Base-by-base conservation (phyloP, 2,329 filamentous ascomycete species). In the Atkinsonella texensis region DNA sequence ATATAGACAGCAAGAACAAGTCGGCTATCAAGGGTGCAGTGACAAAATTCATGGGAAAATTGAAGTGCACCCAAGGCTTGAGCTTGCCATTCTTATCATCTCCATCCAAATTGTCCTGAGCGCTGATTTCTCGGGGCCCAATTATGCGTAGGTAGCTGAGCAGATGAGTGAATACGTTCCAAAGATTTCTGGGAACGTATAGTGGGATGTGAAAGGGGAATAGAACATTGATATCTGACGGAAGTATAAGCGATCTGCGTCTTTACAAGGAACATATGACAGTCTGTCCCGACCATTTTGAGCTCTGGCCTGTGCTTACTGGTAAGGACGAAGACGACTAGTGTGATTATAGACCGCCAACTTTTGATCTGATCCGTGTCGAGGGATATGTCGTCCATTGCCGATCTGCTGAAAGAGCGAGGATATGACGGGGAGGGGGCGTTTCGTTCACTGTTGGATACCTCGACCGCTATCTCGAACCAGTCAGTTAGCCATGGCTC, bases 21-120 rank as follows among this genome's bases (percentile, higher is more conserved):
- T 86, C 83, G 1, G 82, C 84, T 52, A 87, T 77, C 15, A 88
- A 65, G 0, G 85, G 85, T 1, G 83, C 82, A 0, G 84, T 88
- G 44, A 87, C 70, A 56, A 86, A 83, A 62, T 87, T 85, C 68
- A 88, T 70, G 6, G 83, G 83, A 40, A 87, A 79, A 3, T 67
- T 62, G 38, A 83, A 63, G 17, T 71, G 70, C 7, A 79, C 71
- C 51, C 77, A 79, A 1, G 60, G 49, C 49, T 67, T 65, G 39
- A 54, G 46, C 52, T 65, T 61, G 53, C 61, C 58, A 54, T 64
- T 62, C 6, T 52, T 38, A 46, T 59, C 60, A 32, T 60, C 46
- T 6, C 57, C 51, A 15, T 62, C 58, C 46, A 57, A 43, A 11
- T 51, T 60, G 53, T 60, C 31, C 10, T 59, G 60, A 39, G 56